These are phyloP conservation scores for Melaleuca quinquenervia DNA, from an alignment of 345 rosid genomes.

Conservation along the genomic window DNA sequence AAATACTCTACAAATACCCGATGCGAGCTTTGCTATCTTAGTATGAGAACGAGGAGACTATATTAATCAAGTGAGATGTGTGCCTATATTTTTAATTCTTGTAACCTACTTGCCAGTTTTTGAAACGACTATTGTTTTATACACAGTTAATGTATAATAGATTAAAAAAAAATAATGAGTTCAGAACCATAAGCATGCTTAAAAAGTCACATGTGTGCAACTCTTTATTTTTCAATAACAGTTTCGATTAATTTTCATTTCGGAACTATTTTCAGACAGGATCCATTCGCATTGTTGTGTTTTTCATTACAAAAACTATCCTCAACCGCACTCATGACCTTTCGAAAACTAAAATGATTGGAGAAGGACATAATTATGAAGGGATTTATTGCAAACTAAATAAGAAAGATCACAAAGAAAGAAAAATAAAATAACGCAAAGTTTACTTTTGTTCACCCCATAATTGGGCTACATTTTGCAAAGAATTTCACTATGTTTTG, in stretches of 20 bases:
- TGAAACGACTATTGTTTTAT: background rate
- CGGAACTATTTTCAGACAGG: background rate
- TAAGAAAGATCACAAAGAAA: no score
- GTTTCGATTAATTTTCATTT: background rate
- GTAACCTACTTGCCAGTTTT: background rate
- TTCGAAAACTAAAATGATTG: background rate
- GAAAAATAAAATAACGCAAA: no score
- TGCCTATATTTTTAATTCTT: background rate
- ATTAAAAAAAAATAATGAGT: no score
- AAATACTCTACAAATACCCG: background rate
- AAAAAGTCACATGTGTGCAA: background rate
- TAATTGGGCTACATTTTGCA: no score
- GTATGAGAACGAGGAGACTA: background rate
- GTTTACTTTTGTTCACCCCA: no score
- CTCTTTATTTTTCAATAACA: background rate
- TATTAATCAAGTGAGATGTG: background rate
- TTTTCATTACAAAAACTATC: background rate
- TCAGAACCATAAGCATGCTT: background rate
- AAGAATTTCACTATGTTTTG: no score
- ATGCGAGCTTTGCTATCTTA: background rate
- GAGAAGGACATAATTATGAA: no score
- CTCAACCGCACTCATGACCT: background rate
- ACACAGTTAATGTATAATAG: background rate
- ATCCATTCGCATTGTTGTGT: background rate
- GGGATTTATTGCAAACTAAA: no score